Evolutionary conservation across 805 yeast genomes (phyloP).

Genomic region (Candida koratica): DNA sequence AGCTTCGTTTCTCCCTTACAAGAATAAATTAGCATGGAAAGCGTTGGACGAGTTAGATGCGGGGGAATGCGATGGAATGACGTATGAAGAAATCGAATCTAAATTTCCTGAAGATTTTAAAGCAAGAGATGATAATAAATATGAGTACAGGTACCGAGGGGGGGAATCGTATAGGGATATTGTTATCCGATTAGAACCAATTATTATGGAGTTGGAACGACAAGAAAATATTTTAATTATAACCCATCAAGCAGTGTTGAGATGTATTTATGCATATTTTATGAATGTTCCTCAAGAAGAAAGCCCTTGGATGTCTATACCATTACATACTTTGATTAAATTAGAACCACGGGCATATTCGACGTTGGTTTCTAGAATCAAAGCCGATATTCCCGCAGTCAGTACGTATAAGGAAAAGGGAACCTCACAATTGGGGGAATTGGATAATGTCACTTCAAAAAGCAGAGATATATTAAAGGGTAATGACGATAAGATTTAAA

Average conservation of each 20-base stretch:
- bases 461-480: conserved; percentile 50
- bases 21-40: conserved; percentile 82
- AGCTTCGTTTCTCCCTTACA: conserved; percentile 74
- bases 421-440: conserved; percentile 61
- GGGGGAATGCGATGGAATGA: conserved; percentile 95
- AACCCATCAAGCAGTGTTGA: conserved; percentile 94
- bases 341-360: conserved; percentile 94
- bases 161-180: conserved; percentile 97
- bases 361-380: conserved; percentile 82
- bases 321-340: conserved; percentile 89
- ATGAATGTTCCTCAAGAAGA: conserved; percentile 98
- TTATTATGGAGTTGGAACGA: conserved; percentile 96
- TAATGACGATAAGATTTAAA: no score
- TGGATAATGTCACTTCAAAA: conserved; percentile 33
- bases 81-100: conserved; percentile 86
- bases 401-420: conserved; percentile 96
- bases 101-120: conserved; percentile 90
- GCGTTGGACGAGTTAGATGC: conserved; percentile 97
- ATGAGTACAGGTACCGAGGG: conserved; percentile 92
- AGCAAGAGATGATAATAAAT: conserved; percentile 93
- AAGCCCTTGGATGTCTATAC: conserved; percentile 98
- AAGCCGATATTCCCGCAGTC: conserved; percentile 97
- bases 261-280: conserved; percentile 95
- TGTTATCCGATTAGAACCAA: conserved; percentile 91
- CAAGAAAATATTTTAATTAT: conserved; percentile 94